phyloP scores from a whole-genome alignment of 2,329 filamentous ascomycete species.

The Pseudocercospora fijiensis region DNA sequence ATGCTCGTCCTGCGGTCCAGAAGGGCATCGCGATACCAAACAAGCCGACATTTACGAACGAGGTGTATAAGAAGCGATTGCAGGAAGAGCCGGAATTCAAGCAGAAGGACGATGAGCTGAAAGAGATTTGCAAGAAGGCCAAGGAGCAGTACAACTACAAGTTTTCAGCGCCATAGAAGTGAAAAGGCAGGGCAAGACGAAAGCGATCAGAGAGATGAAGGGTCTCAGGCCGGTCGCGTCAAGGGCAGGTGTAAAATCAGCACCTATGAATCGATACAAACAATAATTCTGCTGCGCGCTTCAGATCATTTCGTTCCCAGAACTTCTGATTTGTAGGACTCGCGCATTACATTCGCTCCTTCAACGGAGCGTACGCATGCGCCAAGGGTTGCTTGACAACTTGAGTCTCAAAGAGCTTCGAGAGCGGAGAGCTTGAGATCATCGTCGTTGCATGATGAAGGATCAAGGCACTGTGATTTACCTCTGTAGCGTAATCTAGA shows the following conservation, averaged over 20 bases:
- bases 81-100: slow-evolving; percentile 51
- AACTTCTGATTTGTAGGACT: not conserved
- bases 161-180: slow-evolving; percentile 34
- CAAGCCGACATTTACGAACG: slow-evolving; percentile 45
- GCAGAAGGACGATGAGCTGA: slow-evolving; percentile 46
- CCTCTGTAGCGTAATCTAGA: not conserved
- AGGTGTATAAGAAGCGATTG: slow-evolving; percentile 42
- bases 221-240: not conserved
- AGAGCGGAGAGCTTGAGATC: not conserved
- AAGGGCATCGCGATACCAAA: slow-evolving; percentile 41
- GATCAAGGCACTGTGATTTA: not conserved
- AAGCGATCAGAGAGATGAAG: no score
- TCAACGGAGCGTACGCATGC: not conserved
- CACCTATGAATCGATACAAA: not conserved
- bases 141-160: slow-evolving; percentile 51
- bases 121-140: slow-evolving; percentile 41
- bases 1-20: slow-evolving; percentile 45
- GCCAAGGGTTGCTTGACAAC: not conserved
- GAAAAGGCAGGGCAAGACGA: not conserved
- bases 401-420: not conserved
- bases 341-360: not conserved
- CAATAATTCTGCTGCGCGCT: not conserved
- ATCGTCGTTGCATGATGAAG: not conserved
- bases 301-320: not conserved
- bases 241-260: not conserved